These are phyloP conservation scores for Tolypocladium amazonense DNA, from an alignment of 2,329 filamentous ascomycete genomes.

Conservation along the genomic window DNA sequence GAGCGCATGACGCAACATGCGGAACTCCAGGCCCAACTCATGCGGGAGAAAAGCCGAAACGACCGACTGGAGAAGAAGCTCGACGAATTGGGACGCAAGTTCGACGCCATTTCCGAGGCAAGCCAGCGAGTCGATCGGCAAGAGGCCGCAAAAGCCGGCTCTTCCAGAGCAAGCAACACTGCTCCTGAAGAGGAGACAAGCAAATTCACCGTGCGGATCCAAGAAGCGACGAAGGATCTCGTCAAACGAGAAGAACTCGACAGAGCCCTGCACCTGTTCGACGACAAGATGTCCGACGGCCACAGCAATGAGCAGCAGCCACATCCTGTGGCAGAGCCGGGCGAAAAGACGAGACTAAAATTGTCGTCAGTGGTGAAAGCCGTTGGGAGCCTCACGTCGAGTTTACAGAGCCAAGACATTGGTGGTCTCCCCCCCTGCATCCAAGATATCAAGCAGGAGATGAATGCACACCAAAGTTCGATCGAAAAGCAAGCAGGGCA, in stretches of 20 bases:
- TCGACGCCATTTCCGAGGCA: not conserved
- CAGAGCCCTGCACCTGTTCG: slow-evolving; percentile 1
- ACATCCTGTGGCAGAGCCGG: not conserved
- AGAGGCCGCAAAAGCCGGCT: not conserved
- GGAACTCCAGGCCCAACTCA: slow-evolving; percentile 2
- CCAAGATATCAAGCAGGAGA: not conserved
- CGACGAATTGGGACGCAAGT: slow-evolving; percentile 8
- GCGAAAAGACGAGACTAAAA: not conserved
- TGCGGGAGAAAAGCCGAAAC: slow-evolving; percentile 1
- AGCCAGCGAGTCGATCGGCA: not conserved
- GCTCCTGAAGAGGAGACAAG: not conserved
- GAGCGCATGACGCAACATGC: slow-evolving; percentile 1
- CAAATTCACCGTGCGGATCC: not conserved
- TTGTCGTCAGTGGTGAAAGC: not conserved
- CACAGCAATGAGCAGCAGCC: not conserved
- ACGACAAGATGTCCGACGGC: not conserved
- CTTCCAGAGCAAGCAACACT: not conserved
- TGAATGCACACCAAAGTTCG: not conserved
- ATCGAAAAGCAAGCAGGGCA: slow-evolving; percentile 1
- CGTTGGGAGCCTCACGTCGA: not conserved
- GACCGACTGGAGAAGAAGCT: slow-evolving; percentile 13
- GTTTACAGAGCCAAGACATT: not conserved
- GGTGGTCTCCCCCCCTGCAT: not conserved
- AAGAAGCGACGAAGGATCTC: not conserved
- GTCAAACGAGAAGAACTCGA: slow-evolving; percentile 1